Base-by-base conservation (phyloP, 805 yeast species). In the Candida hispaniensis region DNA sequence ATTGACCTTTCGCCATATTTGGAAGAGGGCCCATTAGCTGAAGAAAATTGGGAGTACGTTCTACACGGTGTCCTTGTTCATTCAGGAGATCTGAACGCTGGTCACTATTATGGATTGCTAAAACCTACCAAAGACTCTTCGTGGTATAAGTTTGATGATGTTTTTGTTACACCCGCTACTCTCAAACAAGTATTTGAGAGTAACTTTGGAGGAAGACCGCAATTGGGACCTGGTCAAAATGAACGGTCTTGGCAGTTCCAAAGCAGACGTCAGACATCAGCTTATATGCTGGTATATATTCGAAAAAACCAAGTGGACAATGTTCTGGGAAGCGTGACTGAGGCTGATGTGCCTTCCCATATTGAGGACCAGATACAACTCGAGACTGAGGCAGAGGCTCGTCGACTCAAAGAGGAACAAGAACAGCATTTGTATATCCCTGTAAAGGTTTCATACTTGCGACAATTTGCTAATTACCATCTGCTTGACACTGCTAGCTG, bases 91-190 rank as follows among this genome's bases (percentile, higher is more conserved):
- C 77, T 91, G 32, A 80, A 94, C 7, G 80, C 86, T 27, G 99
- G 99, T 13, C 99, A 91, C 53, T 91, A 91, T 56, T 91, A 91
- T 51, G 91, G 98, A 0, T 69, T 91, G 73, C 75, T 91, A 34
- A 85, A 76, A 54, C 97, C 97, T 2, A 67, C 67, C 15, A 60
- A 67, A 2, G 63, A 69, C 13, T 76, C 73, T 34, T 59, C 68
- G 24, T 91, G 98, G 98, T 77, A 70, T 54, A 67, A 88, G 50
- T 91, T 88, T 61, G 99, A 91, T 55, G 99, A 91, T 56, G 98
- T 91, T 50, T 71, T 76, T 41, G 99, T 91, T 18, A 80, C 93
- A 69, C 71, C 74, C 47, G 96, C 80, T 1, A 80, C 94, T 0
- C 67, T 72, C 21, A 67, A 67, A 38, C 94, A 88, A 48, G 98